Conservation (phyloP, 169 alveolate genomes). For the Babesia bovis region DNA sequence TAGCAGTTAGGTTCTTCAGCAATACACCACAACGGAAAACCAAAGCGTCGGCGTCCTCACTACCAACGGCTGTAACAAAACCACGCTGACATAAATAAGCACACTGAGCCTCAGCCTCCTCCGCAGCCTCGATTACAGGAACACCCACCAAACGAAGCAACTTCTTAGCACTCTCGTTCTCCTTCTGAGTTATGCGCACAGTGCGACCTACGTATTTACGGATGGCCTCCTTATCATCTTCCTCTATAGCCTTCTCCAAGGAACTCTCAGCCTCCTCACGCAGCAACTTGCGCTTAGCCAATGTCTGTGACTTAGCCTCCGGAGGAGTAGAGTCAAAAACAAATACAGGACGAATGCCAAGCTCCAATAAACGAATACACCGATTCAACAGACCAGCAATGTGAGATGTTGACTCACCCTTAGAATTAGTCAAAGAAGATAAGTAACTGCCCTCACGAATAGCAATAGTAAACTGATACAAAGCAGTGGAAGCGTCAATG, state of each 20-base stretch:
- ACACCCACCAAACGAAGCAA: conserved; percentile 91
- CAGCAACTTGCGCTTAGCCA: conserved; percentile 83
- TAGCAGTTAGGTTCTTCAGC: conserved; percentile 73
- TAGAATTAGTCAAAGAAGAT: conserved; percentile 86
- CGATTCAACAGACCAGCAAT: conserved; percentile 87
- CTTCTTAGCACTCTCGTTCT: conserved; percentile 91
- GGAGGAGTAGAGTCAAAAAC: conserved; percentile 99
- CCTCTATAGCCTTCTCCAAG: conserved; percentile 84
- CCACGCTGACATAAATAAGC: conserved; percentile 90
- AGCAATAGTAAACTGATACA: conserved; percentile 92
- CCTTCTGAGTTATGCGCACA: conserved; percentile 88
- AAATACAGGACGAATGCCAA: conserved; percentile 93
- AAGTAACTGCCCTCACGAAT: conserved; percentile 83
- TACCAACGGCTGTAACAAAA: conserved; percentile 91
- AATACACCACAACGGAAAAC: conserved; percentile 90
- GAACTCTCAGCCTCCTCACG: conserved; percentile 88
- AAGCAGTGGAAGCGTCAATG: conserved; percentile 93
- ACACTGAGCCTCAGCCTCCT: conserved; percentile 98
- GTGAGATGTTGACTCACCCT: conserved; percentile 91
- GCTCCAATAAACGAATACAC: conserved; percentile 85
- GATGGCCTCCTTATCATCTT: conserved; percentile 92
- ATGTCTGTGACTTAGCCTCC: conserved; percentile 85
- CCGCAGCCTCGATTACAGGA: conserved; percentile 93
- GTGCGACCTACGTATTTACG: conserved; percentile 89
- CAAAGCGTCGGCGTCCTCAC: conserved; percentile 97